phyloP scores from a whole-genome alignment of 2,329 filamentous ascomycete species.

The Apiospora marii region DNA sequence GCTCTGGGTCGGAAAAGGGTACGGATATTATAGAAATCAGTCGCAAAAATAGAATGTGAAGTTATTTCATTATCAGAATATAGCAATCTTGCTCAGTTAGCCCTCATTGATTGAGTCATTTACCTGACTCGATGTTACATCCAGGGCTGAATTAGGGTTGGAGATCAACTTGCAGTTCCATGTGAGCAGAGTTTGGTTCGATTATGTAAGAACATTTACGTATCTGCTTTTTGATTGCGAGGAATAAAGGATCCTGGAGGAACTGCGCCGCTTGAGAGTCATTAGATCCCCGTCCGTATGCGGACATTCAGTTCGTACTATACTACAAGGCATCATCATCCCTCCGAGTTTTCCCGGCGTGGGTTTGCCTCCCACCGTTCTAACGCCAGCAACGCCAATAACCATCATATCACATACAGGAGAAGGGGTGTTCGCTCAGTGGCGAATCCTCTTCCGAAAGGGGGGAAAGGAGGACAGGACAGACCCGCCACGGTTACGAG shows the following conservation, averaged over 20 bases:
- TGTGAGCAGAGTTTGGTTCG: neutral
- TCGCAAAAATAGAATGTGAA: neutral
- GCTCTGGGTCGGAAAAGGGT: neutral
- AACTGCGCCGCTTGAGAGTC: neutral
- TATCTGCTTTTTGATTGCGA: neutral
- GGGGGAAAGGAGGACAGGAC: too few relatives aligned
- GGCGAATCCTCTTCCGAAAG: neutral
- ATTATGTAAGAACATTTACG: neutral
- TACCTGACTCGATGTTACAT: neutral
- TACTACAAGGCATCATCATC: slow-evolving; percentile 6
- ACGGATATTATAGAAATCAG: slow-evolving; percentile 2
- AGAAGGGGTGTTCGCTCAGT: neutral
- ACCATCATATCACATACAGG: neutral
- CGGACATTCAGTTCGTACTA: slow-evolving; percentile 4
- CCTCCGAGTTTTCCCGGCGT: neutral
- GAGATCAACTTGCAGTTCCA: neutral
- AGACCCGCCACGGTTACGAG: neutral
- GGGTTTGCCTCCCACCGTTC: neutral
- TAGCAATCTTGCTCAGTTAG: neutral
- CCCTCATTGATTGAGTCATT: neutral
- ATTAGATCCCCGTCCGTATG: neutral
- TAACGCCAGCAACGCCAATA: slow-evolving; percentile 14
- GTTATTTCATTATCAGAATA: neutral
- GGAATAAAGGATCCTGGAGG: neutral
- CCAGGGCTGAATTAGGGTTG: neutral